Conservation (phyloP, 352 stramenopile genomes). For the Phytophthora hybrid region DNA sequence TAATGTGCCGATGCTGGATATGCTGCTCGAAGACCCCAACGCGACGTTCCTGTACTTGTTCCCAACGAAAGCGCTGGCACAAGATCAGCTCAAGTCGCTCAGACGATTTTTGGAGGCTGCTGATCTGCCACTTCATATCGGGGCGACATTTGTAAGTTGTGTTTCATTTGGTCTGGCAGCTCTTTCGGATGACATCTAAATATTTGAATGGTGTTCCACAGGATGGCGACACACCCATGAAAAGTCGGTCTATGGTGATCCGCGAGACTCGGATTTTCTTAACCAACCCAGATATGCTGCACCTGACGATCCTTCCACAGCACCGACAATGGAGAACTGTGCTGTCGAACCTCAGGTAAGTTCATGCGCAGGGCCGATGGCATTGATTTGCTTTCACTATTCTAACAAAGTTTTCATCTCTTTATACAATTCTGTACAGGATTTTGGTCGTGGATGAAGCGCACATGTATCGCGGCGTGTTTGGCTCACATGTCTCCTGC, state of each 20-base stretch:
- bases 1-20: constrained; percentile 93
- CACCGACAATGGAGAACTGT: constrained; percentile 92
- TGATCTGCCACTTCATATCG: constrained; percentile 57
- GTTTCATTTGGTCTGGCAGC: background rate
- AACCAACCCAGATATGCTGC: constrained; percentile 99
- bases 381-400: background rate
- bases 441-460: constrained; percentile 88
- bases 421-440: constrained; percentile 32
- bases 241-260: constrained; percentile 86
- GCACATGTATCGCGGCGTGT: constrained; percentile 95
- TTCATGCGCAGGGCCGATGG: background rate
- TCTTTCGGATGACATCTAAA: background rate
- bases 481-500: constrained; percentile 84
- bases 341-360: constrained; percentile 90
- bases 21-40: constrained; percentile 56
- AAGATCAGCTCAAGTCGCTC: constrained; percentile 97
- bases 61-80: constrained; percentile 98
- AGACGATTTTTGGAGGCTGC: constrained; percentile 70
- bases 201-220: constrained; percentile 30
- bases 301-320: constrained; percentile 96
- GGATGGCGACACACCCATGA: constrained; percentile 96
- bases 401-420: background rate
- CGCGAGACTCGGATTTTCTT: constrained; percentile 94
- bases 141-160: constrained; percentile 68
- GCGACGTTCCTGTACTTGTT: constrained; percentile 96